phyloP scores from a whole-genome alignment of 140 eudicot species.

The Eryngium alpinum region DNA sequence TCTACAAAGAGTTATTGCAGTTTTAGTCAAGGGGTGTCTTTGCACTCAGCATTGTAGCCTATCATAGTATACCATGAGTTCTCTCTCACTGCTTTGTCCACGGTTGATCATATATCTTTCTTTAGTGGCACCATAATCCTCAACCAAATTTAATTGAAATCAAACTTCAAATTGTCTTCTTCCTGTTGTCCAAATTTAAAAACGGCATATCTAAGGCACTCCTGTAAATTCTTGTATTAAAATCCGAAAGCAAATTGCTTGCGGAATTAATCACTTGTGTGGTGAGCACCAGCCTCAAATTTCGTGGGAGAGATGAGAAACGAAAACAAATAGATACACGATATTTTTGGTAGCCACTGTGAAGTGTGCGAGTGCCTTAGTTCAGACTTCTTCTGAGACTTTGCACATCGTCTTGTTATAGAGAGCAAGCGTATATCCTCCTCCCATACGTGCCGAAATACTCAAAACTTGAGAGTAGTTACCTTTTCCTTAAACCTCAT shows the following conservation, averaged over 20 bases:
- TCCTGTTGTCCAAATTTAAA: slow-evolving; percentile 59
- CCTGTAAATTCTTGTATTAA: slow-evolving; percentile 34
- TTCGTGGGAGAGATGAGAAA: slow-evolving; percentile 42
- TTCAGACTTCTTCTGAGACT: slow-evolving; percentile 69
- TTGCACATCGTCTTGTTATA: slow-evolving; percentile 37
- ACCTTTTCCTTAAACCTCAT: slow-evolving; percentile 63
- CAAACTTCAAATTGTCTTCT: slow-evolving; percentile 43
- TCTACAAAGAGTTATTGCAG: no score
- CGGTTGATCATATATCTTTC: slow-evolving; percentile 59
- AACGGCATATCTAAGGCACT: slow-evolving; percentile 64
- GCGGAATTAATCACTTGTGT: slow-evolving; percentile 44
- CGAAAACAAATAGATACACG: slow-evolving; percentile 47
- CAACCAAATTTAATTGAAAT: slow-evolving; percentile 65
- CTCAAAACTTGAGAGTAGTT: slow-evolving; percentile 49
- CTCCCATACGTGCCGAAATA: slow-evolving; percentile 63
- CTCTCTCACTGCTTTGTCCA: no score
- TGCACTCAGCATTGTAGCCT: no score
- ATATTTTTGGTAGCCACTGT: slow-evolving; percentile 42
- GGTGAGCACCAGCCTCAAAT: slow-evolving; percentile 40
- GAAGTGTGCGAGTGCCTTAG: slow-evolving; percentile 29
- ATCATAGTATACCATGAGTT: no score
- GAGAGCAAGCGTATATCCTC: slow-evolving; percentile 58
- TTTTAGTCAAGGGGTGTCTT: no score
- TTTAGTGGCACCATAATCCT: slow-evolving; percentile 64
- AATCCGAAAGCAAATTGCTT: slow-evolving; percentile 55